Percentiles rank a stretch among this genome's conserved stretches.
Evolutionary conservation across 768 basidiomycete genomes (phyloP).

Genomic region (Dioszegia hungarica): DNA sequence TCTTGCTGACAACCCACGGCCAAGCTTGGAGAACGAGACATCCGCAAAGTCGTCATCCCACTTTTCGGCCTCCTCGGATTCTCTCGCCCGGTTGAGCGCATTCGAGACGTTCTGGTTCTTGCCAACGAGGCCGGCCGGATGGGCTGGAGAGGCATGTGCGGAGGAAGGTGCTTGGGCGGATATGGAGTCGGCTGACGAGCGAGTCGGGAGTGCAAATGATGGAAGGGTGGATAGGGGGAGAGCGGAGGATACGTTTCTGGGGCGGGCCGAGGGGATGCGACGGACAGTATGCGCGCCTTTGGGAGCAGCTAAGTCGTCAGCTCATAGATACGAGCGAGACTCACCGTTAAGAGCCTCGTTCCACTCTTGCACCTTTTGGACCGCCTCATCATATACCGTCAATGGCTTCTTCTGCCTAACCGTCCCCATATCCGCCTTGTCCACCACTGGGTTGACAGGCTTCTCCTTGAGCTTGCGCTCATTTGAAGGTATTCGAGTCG

Average conservation of each 20-base stretch:
- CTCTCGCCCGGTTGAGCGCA: conserved; percentile 28
- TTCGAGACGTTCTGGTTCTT: conserved; percentile 53
- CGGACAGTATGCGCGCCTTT: conserved; percentile 39
- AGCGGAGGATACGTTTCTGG: conserved; percentile 16
- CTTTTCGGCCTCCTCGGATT: conserved; percentile 58
- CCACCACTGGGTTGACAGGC: neutral
- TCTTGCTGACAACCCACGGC: conserved; percentile 60
- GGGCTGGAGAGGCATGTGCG: conserved; percentile 6
- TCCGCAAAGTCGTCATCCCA: conserved; percentile 99
- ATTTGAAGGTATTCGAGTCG: conserved; percentile 6
- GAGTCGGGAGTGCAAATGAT: conserved; percentile 15
- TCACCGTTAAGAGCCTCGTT: conserved; percentile 92
- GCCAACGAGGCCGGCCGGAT: conserved; percentile 48
- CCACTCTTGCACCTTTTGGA: conserved; percentile 95
- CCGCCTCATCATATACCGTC: conserved; percentile 82
- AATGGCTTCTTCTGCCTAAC: conserved; percentile 49
- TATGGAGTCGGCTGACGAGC: conserved; percentile 37
- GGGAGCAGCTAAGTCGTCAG: conserved; percentile 33
- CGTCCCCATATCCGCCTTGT: conserved; percentile 43
- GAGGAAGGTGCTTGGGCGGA: conserved; percentile 24
- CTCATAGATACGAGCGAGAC: conserved; percentile 37
- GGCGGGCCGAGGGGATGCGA: conserved; percentile 19
- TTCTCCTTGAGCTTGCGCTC: conserved; percentile 17
- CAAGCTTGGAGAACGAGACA: conserved; percentile 78
- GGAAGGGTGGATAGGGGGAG: neutral